Conservation (phyloP, 1,139 yeast genomes). For the Taphrina sp. region DNA sequence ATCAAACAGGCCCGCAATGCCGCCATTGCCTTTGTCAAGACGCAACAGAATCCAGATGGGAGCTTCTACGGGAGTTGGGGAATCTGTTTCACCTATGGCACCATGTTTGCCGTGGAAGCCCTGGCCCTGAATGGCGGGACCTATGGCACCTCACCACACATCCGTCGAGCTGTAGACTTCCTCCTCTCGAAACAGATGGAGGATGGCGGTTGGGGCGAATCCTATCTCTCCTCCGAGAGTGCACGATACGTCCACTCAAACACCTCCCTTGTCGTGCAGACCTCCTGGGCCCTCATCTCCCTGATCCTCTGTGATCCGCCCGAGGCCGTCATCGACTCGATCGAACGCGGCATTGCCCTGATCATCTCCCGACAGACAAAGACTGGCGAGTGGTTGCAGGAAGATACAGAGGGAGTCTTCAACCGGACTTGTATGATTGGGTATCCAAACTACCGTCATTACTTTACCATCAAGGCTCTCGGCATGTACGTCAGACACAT, state of each 20-base stretch:
- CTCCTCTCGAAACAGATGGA: slow-evolving; percentile 66
- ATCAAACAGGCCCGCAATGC: slow-evolving; percentile 65
- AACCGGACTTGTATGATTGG: slow-evolving; percentile 86
- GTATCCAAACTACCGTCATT: slow-evolving; percentile 86
- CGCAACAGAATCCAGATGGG: slow-evolving; percentile 73
- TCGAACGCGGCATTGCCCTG: slow-evolving; percentile 58
- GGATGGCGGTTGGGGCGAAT: slow-evolving; percentile 98
- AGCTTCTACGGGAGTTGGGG: slow-evolving; percentile 99
- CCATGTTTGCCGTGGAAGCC: slow-evolving; percentile 97
- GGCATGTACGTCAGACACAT: slow-evolving; percentile 55
- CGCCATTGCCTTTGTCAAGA: slow-evolving; percentile 70
- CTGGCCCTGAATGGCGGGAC: slow-evolving; percentile 64
- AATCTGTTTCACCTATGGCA: slow-evolving; percentile 90
- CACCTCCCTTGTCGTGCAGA: slow-evolving; percentile 75
- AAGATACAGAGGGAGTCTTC: slow-evolving; percentile 91
- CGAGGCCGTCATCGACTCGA: slow-evolving; percentile 51
- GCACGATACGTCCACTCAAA: slow-evolving; percentile 70
- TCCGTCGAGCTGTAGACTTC: slow-evolving; percentile 79
- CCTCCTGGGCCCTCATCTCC: slow-evolving; percentile 90
- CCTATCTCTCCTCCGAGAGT: slow-evolving; percentile 43
- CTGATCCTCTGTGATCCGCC: slow-evolving; percentile 81
- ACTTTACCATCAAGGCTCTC: slow-evolving; percentile 88
- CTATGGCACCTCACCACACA: slow-evolving; percentile 62
- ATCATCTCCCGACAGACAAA: slow-evolving; percentile 65
- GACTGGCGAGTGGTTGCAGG: slow-evolving; percentile 84